phyloP scores from a whole-genome alignment of 495 filamentous ascomycete species.

The Hypoxylon cercidicola region DNA sequence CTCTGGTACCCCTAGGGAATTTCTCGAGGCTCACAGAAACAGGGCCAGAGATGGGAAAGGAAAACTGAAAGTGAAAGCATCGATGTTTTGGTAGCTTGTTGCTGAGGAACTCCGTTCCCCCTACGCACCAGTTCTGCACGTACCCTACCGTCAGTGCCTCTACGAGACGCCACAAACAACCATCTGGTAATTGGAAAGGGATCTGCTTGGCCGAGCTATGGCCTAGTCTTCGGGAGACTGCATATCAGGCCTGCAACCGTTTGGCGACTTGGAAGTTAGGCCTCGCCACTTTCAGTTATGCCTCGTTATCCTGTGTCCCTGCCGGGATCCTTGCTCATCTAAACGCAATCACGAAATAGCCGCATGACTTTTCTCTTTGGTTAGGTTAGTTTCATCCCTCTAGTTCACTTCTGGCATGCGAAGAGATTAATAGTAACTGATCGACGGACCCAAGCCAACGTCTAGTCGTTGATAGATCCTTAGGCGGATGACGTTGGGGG shows the following conservation, averaged over 20 bases:
- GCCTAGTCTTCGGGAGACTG: constrained; percentile 45
- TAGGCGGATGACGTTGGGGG: not conserved
- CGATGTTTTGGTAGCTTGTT: constrained; percentile 30
- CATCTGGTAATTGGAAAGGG: constrained; percentile 46
- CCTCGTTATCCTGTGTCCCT: constrained; percentile 33
- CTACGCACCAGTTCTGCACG: constrained; percentile 44
- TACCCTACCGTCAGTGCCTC: constrained; percentile 47
- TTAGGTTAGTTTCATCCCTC: not conserved
- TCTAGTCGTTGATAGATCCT: too few relatives aligned
- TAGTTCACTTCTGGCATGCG: constrained; percentile 3
- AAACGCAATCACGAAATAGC: constrained; percentile 18
- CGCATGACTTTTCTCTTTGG: not conserved
- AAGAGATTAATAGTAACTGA: not conserved
- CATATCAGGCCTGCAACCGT: constrained; percentile 45
- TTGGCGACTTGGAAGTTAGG: constrained; percentile 37
- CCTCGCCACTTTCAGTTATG: constrained; percentile 40
- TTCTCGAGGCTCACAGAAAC: not conserved
- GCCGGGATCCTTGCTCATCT: constrained; percentile 22
- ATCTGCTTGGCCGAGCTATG: constrained; percentile 44
- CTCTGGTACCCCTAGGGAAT: constrained; percentile 10
- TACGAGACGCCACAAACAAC: constrained; percentile 50
- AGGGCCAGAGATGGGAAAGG: constrained; percentile 14
- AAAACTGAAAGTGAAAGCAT: constrained; percentile 26
- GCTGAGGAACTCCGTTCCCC: constrained; percentile 41
- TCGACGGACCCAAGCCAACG: not conserved